These are phyloP conservation scores for Knufia fluminis DNA, from an alignment of 2,329 filamentous ascomycete genomes.

Conservation along the genomic window DNA sequence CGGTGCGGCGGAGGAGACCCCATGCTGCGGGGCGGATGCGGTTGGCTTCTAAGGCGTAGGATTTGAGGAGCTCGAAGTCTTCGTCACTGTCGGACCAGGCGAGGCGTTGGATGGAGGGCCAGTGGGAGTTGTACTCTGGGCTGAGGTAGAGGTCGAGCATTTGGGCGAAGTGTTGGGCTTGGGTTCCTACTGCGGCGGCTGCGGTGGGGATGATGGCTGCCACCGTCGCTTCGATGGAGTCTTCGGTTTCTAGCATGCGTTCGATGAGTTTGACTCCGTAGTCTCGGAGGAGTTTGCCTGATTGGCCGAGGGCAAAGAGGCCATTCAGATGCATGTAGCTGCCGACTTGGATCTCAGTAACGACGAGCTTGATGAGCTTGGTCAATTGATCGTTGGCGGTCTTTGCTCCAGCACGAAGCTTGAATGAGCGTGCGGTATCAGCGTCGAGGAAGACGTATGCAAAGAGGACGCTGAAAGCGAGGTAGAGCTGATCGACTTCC, in stretches of 20 bases:
- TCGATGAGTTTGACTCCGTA: slow-evolving; percentile 50
- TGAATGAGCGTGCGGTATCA: slow-evolving; percentile 23
- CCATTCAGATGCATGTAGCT: slow-evolving; percentile 29
- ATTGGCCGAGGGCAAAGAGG: slow-evolving; percentile 18
- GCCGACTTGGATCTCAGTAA: slow-evolving; percentile 25
- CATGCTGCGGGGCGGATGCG: slow-evolving; percentile 21
- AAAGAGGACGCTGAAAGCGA: slow-evolving; percentile 24
- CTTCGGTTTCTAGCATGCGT: slow-evolving; percentile 40
- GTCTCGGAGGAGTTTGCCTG: slow-evolving; percentile 33
- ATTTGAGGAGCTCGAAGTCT: slow-evolving; percentile 23
- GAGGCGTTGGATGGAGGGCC: slow-evolving; percentile 22
- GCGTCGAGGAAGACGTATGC: slow-evolving; percentile 26
- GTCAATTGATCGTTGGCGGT: slow-evolving; percentile 15
- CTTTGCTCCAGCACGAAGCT: slow-evolving; percentile 19
- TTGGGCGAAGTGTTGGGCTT: slow-evolving; percentile 50
- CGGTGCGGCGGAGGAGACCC: slow-evolving; percentile 19
- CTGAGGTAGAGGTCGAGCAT: slow-evolving; percentile 49
- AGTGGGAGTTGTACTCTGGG: slow-evolving; percentile 27
- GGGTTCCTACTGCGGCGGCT: slow-evolving; percentile 47
- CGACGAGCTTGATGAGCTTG: slow-evolving; percentile 22
- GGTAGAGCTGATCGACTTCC: slow-evolving; percentile 23
- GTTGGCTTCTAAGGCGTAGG: slow-evolving; percentile 23
- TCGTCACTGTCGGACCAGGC: slow-evolving; percentile 21
- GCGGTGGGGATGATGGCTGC: slow-evolving; percentile 51
- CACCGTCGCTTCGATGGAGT: slow-evolving; percentile 42